Base-by-base conservation (phyloP, 108 stramenopile genomes). In the Conticribra guillardii region DNA sequence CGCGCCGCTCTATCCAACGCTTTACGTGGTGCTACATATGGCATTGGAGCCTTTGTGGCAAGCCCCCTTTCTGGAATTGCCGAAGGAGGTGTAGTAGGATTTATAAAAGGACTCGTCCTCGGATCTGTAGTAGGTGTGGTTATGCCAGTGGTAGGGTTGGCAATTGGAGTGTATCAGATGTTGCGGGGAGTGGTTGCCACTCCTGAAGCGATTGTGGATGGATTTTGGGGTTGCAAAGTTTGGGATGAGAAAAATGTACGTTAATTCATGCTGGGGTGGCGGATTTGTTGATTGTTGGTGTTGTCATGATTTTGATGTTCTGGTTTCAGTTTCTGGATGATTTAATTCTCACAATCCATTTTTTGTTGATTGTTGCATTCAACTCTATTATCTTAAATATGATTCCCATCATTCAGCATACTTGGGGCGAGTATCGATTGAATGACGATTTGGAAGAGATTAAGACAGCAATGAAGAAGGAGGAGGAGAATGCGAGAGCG, bases 381-480 rank as follows among this genome's bases (percentile, higher is more conserved):
- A n/a, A n/a, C n/a, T n/a, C n/a, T n/a, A n/a, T n/a, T n/a, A n/a
- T n/a, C n/a, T n/a, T n/a, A n/a, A n/a, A n/a, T n/a, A n/a, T n/a
- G n/a, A n/a, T n/a, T n/a, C n/a, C n/a, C n/a, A n/a, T n/a, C n/a
- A n/a, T n/a, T n/a, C n/a, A n/a, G n/a, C n/a, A n/a, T n/a, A n/a
- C n/a, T n/a, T 78, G 76, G 76, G 49, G 58, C 37, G 57, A 78
- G 30, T 78, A 78, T 53, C 46, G 63, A 11, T 41, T 78, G 37
- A 57, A 78, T 54, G 76, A 66, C 4, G 76, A 78, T 46, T 24
- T 70, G n/a, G 28, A 60, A 27, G 27, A 64, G 21, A 65, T 78
- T 46, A 49, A 53, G 7, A 4, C 46, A 23, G 54, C 49, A n/a
- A 55, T 78, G 16, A 46, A 70, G 22, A 53, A 17, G 23, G 74